Percentiles rank a stretch among this genome's conserved stretches.
phyloP scores from a whole-genome alignment of 108 stramenopile genomes.

The Nitzschia putrida region DNA sequence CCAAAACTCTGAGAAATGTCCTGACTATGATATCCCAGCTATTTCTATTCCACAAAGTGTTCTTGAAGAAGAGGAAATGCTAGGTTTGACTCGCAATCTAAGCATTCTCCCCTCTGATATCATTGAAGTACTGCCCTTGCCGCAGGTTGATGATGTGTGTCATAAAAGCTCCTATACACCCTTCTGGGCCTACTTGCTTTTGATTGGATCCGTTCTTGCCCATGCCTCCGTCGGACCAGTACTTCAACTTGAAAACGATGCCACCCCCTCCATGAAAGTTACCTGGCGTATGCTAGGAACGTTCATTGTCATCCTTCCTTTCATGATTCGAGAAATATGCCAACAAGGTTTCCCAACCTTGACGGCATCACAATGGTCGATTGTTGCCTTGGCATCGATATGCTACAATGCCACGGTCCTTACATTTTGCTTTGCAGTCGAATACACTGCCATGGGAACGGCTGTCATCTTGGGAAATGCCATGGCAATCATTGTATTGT shows the following conservation, averaged over 20 bases:
- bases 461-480: constrained; percentile 49
- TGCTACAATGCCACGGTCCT: constrained; percentile 44
- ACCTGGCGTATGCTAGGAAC: constrained; percentile 59
- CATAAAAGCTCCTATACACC: constrained; percentile 27
- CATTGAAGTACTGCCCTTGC: not conserved
- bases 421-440: constrained; percentile 47
- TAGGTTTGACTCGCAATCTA: constrained; percentile 35
- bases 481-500: constrained; percentile 47
- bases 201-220: too few relatives aligned
- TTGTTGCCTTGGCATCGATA: constrained; percentile 38
- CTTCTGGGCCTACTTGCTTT: constrained; percentile 47
- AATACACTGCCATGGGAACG: constrained; percentile 61
- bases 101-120: constrained; percentile 37
- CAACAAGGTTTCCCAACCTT: constrained; percentile 46
- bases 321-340: constrained; percentile 24
- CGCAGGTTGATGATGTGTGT: not conserved
- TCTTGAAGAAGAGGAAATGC: too few relatives aligned
- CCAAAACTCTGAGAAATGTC: too few relatives aligned
- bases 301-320: constrained; percentile 26
- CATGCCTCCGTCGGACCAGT: too few relatives aligned
- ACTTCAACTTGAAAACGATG: too few relatives aligned
- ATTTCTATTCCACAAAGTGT: too few relatives aligned
- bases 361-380: constrained; percentile 39
- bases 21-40: too few relatives aligned
- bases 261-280: constrained; percentile 56